Conservation (phyloP, 139 green algal genomes). For the Volvox africanus region DNA sequence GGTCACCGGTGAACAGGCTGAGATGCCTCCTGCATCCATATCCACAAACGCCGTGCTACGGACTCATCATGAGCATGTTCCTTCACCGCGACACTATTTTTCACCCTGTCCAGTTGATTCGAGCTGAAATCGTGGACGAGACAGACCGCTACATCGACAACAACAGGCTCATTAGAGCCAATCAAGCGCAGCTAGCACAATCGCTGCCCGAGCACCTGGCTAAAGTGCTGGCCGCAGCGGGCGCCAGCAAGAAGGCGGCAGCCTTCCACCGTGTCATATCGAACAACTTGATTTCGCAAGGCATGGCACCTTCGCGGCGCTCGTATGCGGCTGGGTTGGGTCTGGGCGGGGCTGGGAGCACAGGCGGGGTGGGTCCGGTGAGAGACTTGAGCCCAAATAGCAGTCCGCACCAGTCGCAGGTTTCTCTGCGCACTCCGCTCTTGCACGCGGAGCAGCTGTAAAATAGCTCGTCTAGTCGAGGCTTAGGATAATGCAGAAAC, state of each 20-base stretch:
- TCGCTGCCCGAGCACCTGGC: conserved; percentile 45
- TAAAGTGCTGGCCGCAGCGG: conserved; percentile 19
- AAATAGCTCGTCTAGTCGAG: background rate
- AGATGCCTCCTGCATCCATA: no score
- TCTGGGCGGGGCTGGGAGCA: background rate
- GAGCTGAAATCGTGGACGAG: conserved; percentile 56
- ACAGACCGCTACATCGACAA: conserved; percentile 65
- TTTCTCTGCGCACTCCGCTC: background rate
- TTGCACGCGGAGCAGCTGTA: background rate
- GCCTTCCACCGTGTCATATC: conserved; percentile 1
- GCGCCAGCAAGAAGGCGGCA: background rate
- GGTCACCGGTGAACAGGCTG: no score
- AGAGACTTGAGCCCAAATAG: background rate
- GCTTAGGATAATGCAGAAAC: no score
- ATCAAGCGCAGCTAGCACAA: conserved; percentile 43
- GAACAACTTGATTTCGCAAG: no score
- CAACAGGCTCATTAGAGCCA: conserved; percentile 45
- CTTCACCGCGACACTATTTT: no score
- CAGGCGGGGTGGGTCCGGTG: background rate
- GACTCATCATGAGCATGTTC: no score
- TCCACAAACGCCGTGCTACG: no score
- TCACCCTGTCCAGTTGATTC: conserved; percentile 15
- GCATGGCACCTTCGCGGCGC: background rate
- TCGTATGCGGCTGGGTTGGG: background rate
- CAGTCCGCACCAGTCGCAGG: background rate